Percentiles rank a stretch among this genome's conserved stretches.
phyloP scores from a whole-genome alignment of 2,329 filamentous ascomycete species.

The Hypoxylon sp. region DNA sequence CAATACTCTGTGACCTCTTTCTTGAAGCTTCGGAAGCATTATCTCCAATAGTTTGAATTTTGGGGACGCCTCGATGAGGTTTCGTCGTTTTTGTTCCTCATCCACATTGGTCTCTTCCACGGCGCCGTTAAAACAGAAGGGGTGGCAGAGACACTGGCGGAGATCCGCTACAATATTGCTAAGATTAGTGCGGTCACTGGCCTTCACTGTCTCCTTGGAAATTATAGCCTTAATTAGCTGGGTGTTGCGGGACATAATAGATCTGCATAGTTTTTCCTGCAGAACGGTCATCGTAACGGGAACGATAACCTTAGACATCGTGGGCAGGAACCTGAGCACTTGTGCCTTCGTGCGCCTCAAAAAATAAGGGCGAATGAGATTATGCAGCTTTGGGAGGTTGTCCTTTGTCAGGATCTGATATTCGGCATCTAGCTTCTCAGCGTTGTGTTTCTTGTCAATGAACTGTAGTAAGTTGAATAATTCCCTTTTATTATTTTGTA shows the following conservation, averaged over 20 bases:
- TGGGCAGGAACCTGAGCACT: slow-evolving; percentile 90
- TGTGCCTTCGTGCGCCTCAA: slow-evolving; percentile 86
- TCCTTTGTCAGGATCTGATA: slow-evolving; percentile 86
- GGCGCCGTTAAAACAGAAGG: slow-evolving; percentile 90
- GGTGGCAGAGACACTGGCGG: slow-evolving; percentile 94
- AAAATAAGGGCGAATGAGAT: slow-evolving; percentile 82
- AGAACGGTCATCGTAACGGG: slow-evolving; percentile 95
- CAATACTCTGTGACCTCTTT: slow-evolving; percentile 88
- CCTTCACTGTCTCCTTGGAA: slow-evolving; percentile 75
- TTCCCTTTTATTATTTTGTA: slow-evolving; percentile 96
- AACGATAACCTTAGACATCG: slow-evolving; percentile 94
- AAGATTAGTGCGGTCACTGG: slow-evolving; percentile 81
- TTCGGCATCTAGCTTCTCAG: slow-evolving; percentile 79
- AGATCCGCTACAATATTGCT: slow-evolving; percentile 98
- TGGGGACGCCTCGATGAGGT: slow-evolving; percentile 90
- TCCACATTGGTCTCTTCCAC: slow-evolving; percentile 84
- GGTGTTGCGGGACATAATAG: slow-evolving; percentile 91
- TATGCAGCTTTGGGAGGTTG: slow-evolving; percentile 84
- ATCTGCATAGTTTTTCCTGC: slow-evolving; percentile 95
- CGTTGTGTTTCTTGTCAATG: slow-evolving; percentile 79
- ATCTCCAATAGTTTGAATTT: slow-evolving; percentile 88
- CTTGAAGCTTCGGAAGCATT: slow-evolving; percentile 88
- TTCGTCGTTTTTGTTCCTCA: slow-evolving; percentile 76
- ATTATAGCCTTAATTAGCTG: slow-evolving; percentile 91
- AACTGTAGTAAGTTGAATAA: slow-evolving; percentile 98